Evolutionary conservation across 2,329 filamentous ascomycete genomes (phyloP), one percentile per base, ranked within the genome.

Genomic region (Dactylellina cionopaga): DNA sequence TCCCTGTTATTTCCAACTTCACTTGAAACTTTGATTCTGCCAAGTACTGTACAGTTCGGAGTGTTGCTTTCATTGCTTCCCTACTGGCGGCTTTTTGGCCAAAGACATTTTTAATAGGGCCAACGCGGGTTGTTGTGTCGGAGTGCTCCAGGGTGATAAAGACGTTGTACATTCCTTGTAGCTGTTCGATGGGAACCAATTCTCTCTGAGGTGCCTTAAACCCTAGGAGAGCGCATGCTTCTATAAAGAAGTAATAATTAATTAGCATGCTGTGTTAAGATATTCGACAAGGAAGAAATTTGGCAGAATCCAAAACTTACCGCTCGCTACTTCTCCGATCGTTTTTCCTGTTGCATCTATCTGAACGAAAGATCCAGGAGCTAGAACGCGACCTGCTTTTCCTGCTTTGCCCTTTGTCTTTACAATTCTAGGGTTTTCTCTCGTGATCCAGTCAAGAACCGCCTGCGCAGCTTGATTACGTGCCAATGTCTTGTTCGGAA

Each of bases 181-280:
- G 7, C 9, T 56, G n/a, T 3, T 43, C 35, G 27, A 68, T 41
- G 11, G 54, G 60, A 1, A 47, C 24, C 10, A 74, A 25, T 29
- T 68, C 47, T 52, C 25, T 55, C 49, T 74, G 60, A 10, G 63
- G 62, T 15, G 69, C 69, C 44, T 74, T 74, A 60, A 74, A 74
- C 33, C 69, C 69, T 5, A 74, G 47, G 10, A 72, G 52, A 60
- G 54, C 39, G 19, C 68, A 72, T 7, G 68, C 59, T 27, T 72
- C 68, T 72, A 43, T 9, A 55, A n/a, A n/a, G 5, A 37, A 22
- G 27, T 29, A n/a, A 13, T 9, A 3, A 19, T 41, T 10, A 1
- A 24, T 58, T 25, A 63, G 46, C 19, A 33, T 17, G n/a, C n/a
- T n/a, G n/a, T n/a, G n/a, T n/a, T n/a, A 24, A 19, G n/a, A 27